Percentiles rank a stretch among this genome's conserved stretches.
phyloP scores from a whole-genome alignment of 768 basidiomycete genomes.

The Boletus bicolor region DNA sequence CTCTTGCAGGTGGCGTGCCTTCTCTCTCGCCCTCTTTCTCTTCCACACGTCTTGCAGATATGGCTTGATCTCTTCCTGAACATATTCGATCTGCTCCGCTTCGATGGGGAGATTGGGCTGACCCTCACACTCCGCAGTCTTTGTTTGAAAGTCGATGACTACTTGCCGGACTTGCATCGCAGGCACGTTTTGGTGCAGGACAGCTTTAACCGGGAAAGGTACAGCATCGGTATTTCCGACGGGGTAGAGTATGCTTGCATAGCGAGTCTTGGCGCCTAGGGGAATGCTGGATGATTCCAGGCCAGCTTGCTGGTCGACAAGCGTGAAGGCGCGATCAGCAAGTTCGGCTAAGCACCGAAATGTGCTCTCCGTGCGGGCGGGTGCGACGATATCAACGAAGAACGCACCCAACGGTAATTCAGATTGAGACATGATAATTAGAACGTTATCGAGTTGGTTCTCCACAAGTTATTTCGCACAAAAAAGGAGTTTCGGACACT shows the following conservation, averaged over 20 bases:
- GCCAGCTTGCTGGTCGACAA: conserved; percentile 3
- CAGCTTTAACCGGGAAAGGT: conserved; percentile 10
- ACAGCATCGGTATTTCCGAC: conserved; percentile 1
- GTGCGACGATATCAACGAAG: conserved; percentile 13
- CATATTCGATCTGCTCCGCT: conserved; percentile 19
- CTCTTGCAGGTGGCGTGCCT: conserved; percentile 1
- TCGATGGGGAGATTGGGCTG: conserved; percentile 16
- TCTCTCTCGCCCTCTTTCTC: conserved; percentile 2
- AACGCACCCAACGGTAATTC: conserved; percentile 10
- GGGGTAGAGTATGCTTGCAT: conserved; percentile 17
- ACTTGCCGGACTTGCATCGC: conserved; percentile 9
- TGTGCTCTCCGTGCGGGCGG: not conserved
- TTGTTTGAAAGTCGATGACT: conserved; percentile 17
- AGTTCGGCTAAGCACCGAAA: conserved; percentile 19
- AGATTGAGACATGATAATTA: conserved; percentile 9
- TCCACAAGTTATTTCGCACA: not conserved
- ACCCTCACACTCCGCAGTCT: conserved; percentile 12
- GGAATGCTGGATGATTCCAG: not conserved
- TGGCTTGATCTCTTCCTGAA: conserved; percentile 10
- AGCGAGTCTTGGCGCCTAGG: conserved; percentile 4
- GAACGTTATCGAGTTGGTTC: not conserved
- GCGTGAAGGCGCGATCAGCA: conserved; percentile 19
- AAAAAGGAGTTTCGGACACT: not conserved
- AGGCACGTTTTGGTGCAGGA: conserved; percentile 13
- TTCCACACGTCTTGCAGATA: conserved; percentile 13